A percentile compares a stretch with the other conserved stretches of the same genome.
phyloP scores from a whole-genome alignment of 2,329 filamentous ascomycete genomes.

The Cercospora janseana region DNA sequence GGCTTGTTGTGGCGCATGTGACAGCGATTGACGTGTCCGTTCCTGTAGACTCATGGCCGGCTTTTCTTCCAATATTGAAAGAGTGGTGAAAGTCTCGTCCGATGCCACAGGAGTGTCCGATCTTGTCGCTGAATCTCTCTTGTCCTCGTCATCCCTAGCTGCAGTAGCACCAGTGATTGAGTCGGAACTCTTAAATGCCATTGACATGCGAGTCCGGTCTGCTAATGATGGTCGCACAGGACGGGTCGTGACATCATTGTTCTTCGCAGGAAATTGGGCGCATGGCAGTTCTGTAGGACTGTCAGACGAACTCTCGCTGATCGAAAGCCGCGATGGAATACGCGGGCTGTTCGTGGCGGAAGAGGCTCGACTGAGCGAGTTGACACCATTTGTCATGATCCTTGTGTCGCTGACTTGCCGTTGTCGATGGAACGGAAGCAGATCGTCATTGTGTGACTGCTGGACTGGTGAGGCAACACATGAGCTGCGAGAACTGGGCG shows the following conservation, averaged over 20 bases:
- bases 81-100: conserved; percentile 36
- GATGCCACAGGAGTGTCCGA: conserved; percentile 18
- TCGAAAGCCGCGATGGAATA: conserved; percentile 14
- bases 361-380: conserved; percentile 15
- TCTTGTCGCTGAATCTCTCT: neutral
- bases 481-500: conserved; percentile 16
- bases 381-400: conserved; percentile 6
- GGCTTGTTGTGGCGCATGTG: conserved; percentile 51
- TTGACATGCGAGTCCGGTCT: conserved; percentile 50
- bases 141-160: neutral
- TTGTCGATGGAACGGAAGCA: conserved; percentile 13
- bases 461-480: conserved; percentile 24
- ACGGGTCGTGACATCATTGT: conserved; percentile 13
- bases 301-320: conserved; percentile 23
- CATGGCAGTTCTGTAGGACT: conserved; percentile 21
- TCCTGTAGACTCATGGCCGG: conserved; percentile 57
- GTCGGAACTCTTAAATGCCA: conserved; percentile 38
- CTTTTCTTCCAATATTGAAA: neutral
- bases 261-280: conserved; percentile 4
- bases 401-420: conserved; percentile 21
- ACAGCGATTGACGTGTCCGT: conserved; percentile 79
- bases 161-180: neutral
- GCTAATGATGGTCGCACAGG: conserved; percentile 42
- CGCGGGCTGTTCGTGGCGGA: conserved; percentile 19
- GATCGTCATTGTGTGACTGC: conserved; percentile 14